Evolutionary conservation across 2,329 filamentous ascomycete genomes (phyloP).

Genomic region (Diaporthe ilicicola): DNA sequence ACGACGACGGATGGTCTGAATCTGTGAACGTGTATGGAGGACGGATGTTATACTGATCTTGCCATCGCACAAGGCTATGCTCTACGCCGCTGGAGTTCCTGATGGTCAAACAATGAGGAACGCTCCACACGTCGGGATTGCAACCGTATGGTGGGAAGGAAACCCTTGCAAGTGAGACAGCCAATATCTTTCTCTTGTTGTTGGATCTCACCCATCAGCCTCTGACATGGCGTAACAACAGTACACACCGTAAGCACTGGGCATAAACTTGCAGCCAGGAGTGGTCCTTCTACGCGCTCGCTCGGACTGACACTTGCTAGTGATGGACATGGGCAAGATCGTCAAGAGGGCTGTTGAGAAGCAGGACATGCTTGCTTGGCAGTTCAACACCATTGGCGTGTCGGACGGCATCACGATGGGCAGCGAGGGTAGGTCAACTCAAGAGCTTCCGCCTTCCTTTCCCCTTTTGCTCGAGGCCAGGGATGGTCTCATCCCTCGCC

Average conservation of each 20-base stretch:
- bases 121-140: conserved; percentile 88
- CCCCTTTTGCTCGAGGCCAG: background rate
- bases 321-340: conserved; percentile 86
- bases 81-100: conserved; percentile 91
- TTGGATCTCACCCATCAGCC: background rate
- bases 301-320: conserved; percentile 48
- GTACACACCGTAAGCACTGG: conserved; percentile 56
- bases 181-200: background rate
- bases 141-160: conserved; percentile 96
- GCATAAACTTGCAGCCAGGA: background rate
- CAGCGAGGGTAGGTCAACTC: conserved; percentile 70
- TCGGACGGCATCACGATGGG: conserved; percentile 97
- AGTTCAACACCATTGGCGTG: conserved; percentile 90
- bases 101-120: conserved; percentile 86
- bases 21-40: too few relatives aligned
- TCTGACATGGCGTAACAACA: conserved; percentile 40
- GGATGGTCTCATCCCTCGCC: background rate
- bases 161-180: conserved; percentile 87
- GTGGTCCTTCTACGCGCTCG: background rate
- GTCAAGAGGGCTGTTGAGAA: conserved; percentile 84
- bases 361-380: conserved; percentile 91
- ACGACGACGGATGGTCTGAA: background rate
- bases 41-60: background rate
- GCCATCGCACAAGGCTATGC: conserved; percentile 74
- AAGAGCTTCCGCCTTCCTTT: conserved; percentile 37